phyloP scores from a whole-genome alignment of 176 grass and related monocot genomes.

The Tuctoria greenei region DNA sequence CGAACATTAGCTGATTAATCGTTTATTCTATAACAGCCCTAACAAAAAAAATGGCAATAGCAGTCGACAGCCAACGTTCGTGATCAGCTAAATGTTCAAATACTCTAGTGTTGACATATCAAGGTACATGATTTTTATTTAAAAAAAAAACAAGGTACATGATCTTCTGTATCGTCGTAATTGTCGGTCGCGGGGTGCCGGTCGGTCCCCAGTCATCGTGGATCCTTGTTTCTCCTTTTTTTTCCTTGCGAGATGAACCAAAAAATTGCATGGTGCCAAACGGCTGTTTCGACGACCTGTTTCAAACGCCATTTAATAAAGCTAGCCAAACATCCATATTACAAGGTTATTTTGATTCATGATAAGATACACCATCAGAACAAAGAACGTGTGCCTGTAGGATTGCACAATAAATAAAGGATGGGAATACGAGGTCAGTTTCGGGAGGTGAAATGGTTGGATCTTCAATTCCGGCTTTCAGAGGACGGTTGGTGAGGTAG shows the following conservation, averaged over 20 bases:
- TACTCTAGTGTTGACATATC: too few relatives aligned
- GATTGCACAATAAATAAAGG: too few relatives aligned
- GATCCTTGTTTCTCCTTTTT: neutral
- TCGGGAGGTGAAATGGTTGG: too few relatives aligned
- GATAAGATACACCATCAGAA: neutral
- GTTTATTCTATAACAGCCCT: neutral
- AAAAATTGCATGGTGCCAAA: neutral
- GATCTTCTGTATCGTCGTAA: neutral
- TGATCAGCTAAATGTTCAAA: neutral
- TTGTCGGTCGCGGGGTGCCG: neutral
- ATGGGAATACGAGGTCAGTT: too few relatives aligned
- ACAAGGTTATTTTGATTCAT: neutral
- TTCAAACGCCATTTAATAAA: neutral
- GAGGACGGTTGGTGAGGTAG: neutral
- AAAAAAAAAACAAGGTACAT: too few relatives aligned
- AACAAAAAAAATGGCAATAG: neutral
- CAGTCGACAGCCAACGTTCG: neutral
- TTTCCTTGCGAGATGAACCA: neutral
- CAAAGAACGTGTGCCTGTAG: neutral
- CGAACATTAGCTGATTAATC: too few relatives aligned
- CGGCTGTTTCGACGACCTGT: neutral
- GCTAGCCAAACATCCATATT: neutral
- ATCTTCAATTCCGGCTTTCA: neutral
- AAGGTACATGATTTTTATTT: too few relatives aligned
- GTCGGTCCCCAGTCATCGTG: neutral